Conservation (phyloP, 2,329 filamentous ascomycete species). For the Penicillium frequentans region DNA sequence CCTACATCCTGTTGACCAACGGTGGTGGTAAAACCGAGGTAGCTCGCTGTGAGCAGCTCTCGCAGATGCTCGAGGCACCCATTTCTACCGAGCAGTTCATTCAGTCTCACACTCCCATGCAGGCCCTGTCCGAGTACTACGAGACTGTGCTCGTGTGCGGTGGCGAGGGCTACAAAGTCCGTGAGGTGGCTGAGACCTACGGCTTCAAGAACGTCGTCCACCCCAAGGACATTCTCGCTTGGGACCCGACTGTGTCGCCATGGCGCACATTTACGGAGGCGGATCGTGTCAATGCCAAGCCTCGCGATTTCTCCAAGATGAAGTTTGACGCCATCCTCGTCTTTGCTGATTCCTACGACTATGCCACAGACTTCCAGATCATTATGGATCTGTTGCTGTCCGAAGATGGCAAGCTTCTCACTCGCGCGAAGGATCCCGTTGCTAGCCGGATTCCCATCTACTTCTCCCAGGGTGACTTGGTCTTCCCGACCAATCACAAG, state of each 20-base stretch:
- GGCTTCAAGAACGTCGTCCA: conserved; percentile 73
- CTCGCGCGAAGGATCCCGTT: conserved; percentile 65
- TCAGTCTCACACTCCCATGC: conserved; percentile 76
- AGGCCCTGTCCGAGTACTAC: conserved; percentile 73
- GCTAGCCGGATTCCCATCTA: conserved; percentile 71
- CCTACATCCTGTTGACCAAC: conserved; percentile 72
- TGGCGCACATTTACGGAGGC: conserved; percentile 67
- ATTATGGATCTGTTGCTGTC: conserved; percentile 71
- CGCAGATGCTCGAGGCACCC: conserved; percentile 64
- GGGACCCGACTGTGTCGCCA: conserved; percentile 67
- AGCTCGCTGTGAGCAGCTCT: conserved; percentile 65
- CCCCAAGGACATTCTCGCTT: conserved; percentile 72
- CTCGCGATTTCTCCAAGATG: conserved; percentile 69
- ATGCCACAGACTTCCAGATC: conserved; percentile 73
- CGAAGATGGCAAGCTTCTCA: conserved; percentile 66
- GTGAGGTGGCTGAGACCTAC: conserved; percentile 70
- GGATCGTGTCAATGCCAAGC: conserved; percentile 66
- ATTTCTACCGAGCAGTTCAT: conserved; percentile 74
- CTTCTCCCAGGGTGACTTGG: conserved; percentile 66
- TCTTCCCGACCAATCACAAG: conserved; percentile 66
- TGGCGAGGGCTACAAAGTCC: conserved; percentile 73
- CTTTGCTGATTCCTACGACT: conserved; percentile 72
- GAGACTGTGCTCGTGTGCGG: conserved; percentile 73
- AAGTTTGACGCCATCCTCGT: conserved; percentile 75
- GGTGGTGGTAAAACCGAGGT: conserved; percentile 70